Evolutionary conservation across 805 yeast genomes (phyloP).

Genomic region (Myxozyma lipomycoides): DNA sequence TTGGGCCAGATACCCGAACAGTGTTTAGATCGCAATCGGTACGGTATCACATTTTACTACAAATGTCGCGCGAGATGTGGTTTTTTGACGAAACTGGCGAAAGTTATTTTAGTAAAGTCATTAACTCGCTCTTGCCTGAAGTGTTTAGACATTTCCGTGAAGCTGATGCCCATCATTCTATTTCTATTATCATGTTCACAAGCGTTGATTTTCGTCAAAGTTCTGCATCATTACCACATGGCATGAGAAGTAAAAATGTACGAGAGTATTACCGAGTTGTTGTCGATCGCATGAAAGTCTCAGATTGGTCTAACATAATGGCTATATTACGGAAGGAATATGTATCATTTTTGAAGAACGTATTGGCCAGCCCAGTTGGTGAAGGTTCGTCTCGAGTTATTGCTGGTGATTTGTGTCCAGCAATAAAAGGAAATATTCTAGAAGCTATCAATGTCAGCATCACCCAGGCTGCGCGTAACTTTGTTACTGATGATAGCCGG

Average conservation of each 20-base stretch:
- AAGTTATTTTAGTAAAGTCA: slow-evolving; percentile 84
- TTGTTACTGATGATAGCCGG: slow-evolving; percentile 77
- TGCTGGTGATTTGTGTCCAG: slow-evolving; percentile 68
- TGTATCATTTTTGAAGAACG: slow-evolving; percentile 71
- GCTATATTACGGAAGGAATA: slow-evolving; percentile 79
- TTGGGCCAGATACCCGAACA: slow-evolving; percentile 54
- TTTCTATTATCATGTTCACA: slow-evolving; percentile 84
- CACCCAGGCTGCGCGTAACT: slow-evolving; percentile 68
- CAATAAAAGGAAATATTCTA: slow-evolving; percentile 82
- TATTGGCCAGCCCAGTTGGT: slow-evolving; percentile 46
- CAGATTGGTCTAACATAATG: slow-evolving; percentile 91
- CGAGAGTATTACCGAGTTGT: slow-evolving; percentile 87
- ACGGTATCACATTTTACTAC: slow-evolving; percentile 73
- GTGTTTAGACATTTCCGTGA: slow-evolving; percentile 85
- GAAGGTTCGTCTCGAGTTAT: slow-evolving; percentile 40
- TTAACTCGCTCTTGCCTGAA: slow-evolving; percentile 86
- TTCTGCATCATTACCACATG: slow-evolving; percentile 47
- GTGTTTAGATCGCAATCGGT: slow-evolving; percentile 92
- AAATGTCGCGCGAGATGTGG: slow-evolving; percentile 95
- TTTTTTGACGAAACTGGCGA: slow-evolving; percentile 96
- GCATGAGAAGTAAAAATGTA: slow-evolving; percentile 65
- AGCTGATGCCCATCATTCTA: slow-evolving; percentile 81
- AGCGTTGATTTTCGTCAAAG: slow-evolving; percentile 44
- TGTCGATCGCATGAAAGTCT: slow-evolving; percentile 86
- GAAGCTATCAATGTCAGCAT: slow-evolving; percentile 86